Conservation (phyloP, 495 filamentous ascomycete genomes). For the Neurospora sp. region DNA sequence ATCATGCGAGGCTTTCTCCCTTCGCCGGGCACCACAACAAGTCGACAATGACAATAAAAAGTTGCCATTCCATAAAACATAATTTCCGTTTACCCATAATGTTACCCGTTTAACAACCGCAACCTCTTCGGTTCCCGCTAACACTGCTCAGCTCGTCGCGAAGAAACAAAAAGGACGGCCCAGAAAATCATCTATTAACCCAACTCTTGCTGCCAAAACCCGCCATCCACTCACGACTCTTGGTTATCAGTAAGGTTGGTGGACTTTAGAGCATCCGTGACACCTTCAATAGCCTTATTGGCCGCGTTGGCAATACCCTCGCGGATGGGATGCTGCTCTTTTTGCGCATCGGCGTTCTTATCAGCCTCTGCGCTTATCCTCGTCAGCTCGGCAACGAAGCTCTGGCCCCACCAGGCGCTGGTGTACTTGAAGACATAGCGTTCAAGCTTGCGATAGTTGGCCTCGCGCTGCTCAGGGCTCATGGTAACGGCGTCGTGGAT, state of each 20-base stretch:
- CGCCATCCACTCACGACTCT: not conserved
- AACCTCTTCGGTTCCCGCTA: not conserved
- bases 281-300: conserved; percentile 9
- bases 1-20: not conserved
- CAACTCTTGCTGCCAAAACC: not conserved
- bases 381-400: conserved; percentile 77
- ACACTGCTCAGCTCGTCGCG: not conserved
- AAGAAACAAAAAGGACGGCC: not conserved
- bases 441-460: conserved; percentile 72
- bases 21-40: not conserved
- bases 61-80: not conserved
- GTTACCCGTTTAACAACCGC: not conserved
- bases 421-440: conserved; percentile 87
- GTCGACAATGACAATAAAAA: not conserved
- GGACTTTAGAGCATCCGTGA: conserved; percentile 2
- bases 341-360: conserved; percentile 1
- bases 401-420: conserved; percentile 95
- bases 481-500: conserved; percentile 80
- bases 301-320: conserved; percentile 11
- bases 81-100: not conserved
- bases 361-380: conserved; percentile 30
- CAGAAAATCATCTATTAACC: not conserved
- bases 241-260: not conserved
- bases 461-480: conserved; percentile 67
- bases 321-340: conserved; percentile 1